phyloP scores from a whole-genome alignment of 2,329 filamentous ascomycete species.

The Colletotrichum tabaci region DNA sequence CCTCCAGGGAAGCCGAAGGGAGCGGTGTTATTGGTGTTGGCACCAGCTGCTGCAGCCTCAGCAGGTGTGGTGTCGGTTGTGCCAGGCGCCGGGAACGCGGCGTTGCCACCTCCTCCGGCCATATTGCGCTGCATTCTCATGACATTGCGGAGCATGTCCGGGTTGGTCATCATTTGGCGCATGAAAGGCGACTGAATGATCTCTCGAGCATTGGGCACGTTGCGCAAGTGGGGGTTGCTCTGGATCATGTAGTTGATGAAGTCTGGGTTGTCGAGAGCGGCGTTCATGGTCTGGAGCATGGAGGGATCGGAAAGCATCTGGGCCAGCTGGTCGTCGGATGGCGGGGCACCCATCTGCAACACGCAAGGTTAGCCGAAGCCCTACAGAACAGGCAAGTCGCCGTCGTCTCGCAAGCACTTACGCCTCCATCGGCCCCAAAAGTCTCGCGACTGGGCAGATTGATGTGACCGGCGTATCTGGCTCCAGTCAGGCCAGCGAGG shows the following conservation, averaged over 20 bases:
- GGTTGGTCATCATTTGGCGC: conserved; percentile 93
- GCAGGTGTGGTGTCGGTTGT: conserved; percentile 87
- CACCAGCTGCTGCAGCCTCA: conserved; percentile 56
- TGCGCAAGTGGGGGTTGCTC: conserved; percentile 85
- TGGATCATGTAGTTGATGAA: conserved; percentile 96
- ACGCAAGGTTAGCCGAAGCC: conserved; percentile 44
- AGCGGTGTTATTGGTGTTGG: conserved; percentile 49
- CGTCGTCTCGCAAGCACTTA: conserved; percentile 65
- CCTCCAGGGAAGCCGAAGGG: conserved; percentile 57
- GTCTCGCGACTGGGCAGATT: conserved; percentile 88
- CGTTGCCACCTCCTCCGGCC: conserved; percentile 64
- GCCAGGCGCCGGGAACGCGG: conserved; percentile 89
- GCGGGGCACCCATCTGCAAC: conserved; percentile 87
- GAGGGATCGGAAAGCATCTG: conserved; percentile 91
- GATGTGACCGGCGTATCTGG: conserved; percentile 92
- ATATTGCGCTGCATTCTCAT: conserved; percentile 85
- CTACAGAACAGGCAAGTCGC: not conserved
- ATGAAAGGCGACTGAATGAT: conserved; percentile 92
- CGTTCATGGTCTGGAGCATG: conserved; percentile 89
- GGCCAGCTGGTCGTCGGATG: conserved; percentile 84
- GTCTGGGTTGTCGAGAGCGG: conserved; percentile 94
- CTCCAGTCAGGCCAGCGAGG: conserved; percentile 90
- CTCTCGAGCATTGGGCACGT: conserved; percentile 82
- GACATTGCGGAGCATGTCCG: conserved; percentile 85
- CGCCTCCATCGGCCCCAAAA: conserved; percentile 95